Evolutionary conservation across 495 filamentous ascomycete genomes (phyloP), one percentile per base, ranked within the genome.

Genomic region (Aspergillus nidulans): DNA sequence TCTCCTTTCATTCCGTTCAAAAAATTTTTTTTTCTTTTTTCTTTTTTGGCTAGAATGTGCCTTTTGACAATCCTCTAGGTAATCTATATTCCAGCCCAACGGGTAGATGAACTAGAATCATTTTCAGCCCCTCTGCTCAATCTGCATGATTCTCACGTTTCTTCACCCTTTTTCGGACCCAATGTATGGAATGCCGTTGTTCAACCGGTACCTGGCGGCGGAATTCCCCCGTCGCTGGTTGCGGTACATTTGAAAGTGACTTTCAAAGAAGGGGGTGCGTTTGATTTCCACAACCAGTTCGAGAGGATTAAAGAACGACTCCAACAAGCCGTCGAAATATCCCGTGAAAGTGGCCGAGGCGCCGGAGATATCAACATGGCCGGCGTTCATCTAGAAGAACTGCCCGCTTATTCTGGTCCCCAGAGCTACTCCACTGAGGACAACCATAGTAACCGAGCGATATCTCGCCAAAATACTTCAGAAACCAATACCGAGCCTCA

Each of bases 221-320:
- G 90, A 38, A 89, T 98, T 39, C 87, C 90, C 1, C 71, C 86
- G n/a, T 78, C 83, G 12, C 77, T 88, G 36, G 74, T 85, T 3
- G 82, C 83, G 15, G 79, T 96, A 25, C 88, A 92, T 59, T 56
- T 92, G 46, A 90, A 86, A 69, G 78, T 97, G 51, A 88, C 87
- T 8, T 98, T 97, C 77, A 90, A 89, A 69, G 94, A 98, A 49
- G 94, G 95, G 38, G 94, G 94, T 0, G 91, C 91, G 8, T 95
- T 88, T 72, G 92, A 97, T 61, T 97, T 95, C 61, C 87, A 92
- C 51, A 79, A 80, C 6, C 81, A 84, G 34, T 97, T 88, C 63
- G 91, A 95, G 64, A 79, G 86, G 48, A 84, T 97, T 34, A 94
- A 88, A 68, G 92, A 94, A 58, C 81, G 88, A 1, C 71, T 95